These are phyloP conservation scores for Hygrophorus pudorinus DNA, from an alignment of 768 basidiomycete genomes.

Conservation along the genomic window DNA sequence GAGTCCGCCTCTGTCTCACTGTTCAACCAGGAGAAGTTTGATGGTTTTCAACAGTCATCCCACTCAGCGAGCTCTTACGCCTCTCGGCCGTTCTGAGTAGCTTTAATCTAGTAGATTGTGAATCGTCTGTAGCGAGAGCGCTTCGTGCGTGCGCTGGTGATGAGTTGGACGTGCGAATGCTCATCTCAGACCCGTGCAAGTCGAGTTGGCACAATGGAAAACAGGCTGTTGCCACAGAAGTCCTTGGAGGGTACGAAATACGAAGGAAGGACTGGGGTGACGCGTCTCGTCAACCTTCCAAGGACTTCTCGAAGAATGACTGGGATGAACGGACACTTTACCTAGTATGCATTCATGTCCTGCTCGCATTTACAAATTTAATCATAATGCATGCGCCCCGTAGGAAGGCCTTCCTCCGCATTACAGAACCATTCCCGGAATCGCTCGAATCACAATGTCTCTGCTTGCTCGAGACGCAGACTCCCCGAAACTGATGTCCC, in stretches of 20 bases:
- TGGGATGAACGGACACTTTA: constrained; percentile 65
- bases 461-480: constrained; percentile 20
- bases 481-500: constrained; percentile 7
- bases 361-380: neutral
- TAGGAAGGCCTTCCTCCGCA: constrained; percentile 65
- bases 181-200: constrained; percentile 33
- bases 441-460: constrained; percentile 33
- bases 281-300: constrained; percentile 12
- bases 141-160: constrained; percentile 40
- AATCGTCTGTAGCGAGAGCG: constrained; percentile 46
- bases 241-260: constrained; percentile 54
- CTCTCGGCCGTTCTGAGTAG: constrained; percentile 27
- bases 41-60: constrained; percentile 36
- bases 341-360: constrained; percentile 35
- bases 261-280: constrained; percentile 39
- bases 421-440: constrained; percentile 39
- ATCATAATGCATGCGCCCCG: neutral
- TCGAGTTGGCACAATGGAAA: constrained; percentile 21
- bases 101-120: constrained; percentile 21
- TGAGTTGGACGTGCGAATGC: constrained; percentile 51
- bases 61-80: constrained; percentile 43
- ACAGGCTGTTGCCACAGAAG: constrained; percentile 14
- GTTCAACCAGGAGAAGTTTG: constrained; percentile 7
- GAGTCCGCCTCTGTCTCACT: constrained; percentile 26
- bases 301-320: constrained; percentile 23